These are phyloP conservation scores for Phytophthora pini DNA, from an alignment of 352 stramenopile genomes.

Conservation along the genomic window DNA sequence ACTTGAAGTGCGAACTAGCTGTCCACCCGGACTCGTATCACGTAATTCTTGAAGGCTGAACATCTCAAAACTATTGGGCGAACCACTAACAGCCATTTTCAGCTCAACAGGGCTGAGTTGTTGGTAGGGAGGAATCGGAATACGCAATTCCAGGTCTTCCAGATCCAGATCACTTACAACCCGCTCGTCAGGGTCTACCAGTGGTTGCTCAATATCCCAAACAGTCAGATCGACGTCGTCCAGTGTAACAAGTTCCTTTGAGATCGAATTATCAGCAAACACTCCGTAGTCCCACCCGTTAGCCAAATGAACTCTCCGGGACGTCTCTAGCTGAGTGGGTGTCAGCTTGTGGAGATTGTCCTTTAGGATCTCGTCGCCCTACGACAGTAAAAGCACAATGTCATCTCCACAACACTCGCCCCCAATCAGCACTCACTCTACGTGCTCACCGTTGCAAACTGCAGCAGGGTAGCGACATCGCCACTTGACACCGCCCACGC, in stretches of 20 bases:
- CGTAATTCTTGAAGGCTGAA: not conserved
- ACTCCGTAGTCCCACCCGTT: not conserved
- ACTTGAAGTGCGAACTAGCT: too few relatives aligned
- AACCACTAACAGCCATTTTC: not conserved
- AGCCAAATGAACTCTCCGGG: not conserved
- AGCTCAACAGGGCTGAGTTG: not conserved
- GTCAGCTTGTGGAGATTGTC: conserved; percentile 19
- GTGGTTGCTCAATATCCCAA: not conserved
- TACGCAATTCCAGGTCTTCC: not conserved
- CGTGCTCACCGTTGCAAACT: conserved; percentile 23
- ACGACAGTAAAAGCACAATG: conserved; percentile 1
- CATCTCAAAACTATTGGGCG: not conserved
- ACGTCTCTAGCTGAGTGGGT: conserved; percentile 18
- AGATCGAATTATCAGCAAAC: too few relatives aligned
- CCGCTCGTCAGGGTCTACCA: not conserved
- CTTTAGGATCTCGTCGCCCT: conserved; percentile 31
- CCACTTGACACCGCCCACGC: conserved; percentile 4
- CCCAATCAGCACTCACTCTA: not conserved
- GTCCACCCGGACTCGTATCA: too few relatives aligned
- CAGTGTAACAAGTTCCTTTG: too few relatives aligned
- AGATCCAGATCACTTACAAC: not conserved
- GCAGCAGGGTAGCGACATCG: conserved; percentile 11
- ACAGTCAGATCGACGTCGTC: too few relatives aligned
- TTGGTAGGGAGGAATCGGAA: not conserved
- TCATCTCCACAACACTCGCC: conserved; percentile 1